Conservation (phyloP, 139 green algal species). For the Coelastrella sp. region DNA sequence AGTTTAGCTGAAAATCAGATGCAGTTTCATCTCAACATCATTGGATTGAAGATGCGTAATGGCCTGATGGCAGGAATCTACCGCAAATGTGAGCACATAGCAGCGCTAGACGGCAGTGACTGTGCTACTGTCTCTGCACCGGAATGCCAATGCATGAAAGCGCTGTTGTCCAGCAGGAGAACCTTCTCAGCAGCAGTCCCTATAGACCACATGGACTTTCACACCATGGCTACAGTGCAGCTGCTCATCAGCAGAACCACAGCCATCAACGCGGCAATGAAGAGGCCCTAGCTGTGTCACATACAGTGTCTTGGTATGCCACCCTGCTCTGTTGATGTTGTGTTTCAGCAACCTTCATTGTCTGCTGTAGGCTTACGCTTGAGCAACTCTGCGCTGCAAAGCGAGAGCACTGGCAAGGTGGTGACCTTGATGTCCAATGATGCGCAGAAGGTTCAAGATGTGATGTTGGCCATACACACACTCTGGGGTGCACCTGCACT, state of each 20-base stretch:
- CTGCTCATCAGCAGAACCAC: too few relatives aligned
- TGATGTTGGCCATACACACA: slow-evolving; percentile 70
- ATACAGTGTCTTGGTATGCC: too few relatives aligned
- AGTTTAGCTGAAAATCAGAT: slow-evolving; percentile 62
- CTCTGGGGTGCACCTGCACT: slow-evolving; percentile 78
- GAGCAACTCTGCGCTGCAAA: slow-evolving; percentile 46
- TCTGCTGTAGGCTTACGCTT: background rate
- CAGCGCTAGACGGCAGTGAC: background rate
- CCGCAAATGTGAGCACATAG: slow-evolving; percentile 83
- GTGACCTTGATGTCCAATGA: slow-evolving; percentile 86
- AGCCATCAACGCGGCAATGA: too few relatives aligned
- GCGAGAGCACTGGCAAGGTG: slow-evolving; percentile 58
- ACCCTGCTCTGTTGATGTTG: too few relatives aligned
- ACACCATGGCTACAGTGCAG: too few relatives aligned
- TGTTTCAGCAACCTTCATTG: background rate
- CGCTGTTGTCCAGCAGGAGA: too few relatives aligned
- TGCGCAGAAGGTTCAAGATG: slow-evolving; percentile 77
- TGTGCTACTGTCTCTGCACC: background rate
- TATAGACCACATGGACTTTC: too few relatives aligned
- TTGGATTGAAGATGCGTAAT: slow-evolving; percentile 71
- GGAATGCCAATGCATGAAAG: too few relatives aligned
- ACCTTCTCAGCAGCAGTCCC: too few relatives aligned
- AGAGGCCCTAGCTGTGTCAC: too few relatives aligned
- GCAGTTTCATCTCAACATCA: slow-evolving; percentile 63
- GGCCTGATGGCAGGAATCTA: slow-evolving; percentile 90